Conservation (phyloP, 108 stramenopile species). For the Fragilariopsis cylindrus region DNA sequence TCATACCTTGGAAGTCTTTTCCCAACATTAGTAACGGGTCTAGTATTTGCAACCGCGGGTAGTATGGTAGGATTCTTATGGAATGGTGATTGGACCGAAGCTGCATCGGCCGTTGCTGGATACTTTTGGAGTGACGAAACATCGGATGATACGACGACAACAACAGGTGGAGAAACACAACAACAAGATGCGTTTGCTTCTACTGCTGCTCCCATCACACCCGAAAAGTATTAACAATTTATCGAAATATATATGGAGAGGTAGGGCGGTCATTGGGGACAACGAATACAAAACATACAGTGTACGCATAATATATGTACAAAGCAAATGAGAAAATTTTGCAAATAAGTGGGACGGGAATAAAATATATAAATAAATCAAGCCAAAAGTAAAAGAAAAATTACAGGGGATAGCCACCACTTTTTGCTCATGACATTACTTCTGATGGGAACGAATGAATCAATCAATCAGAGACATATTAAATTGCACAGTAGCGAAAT, state of each 20-base stretch:
- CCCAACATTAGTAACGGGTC: conserved; percentile 4
- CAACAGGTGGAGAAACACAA: neutral
- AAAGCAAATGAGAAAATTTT: neutral
- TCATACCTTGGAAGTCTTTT: neutral
- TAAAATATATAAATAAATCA: neutral
- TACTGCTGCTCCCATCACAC: conserved; percentile 9
- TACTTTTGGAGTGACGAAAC: conserved; percentile 2
- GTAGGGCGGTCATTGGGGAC: too few relatives aligned
- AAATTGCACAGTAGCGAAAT: too few relatives aligned
- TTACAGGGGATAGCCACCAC: neutral
- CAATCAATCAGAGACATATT: too few relatives aligned
- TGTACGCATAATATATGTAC: neutral
- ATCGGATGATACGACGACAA: neutral
- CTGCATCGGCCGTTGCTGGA: neutral
- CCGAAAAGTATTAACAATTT: neutral
- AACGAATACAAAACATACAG: neutral
- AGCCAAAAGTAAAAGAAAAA: neutral
- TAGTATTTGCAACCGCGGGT: conserved; percentile 5
- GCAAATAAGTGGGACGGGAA: neutral
- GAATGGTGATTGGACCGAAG: conserved; percentile 6
- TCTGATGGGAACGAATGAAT: too few relatives aligned
- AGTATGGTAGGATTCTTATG: conserved; percentile 9
- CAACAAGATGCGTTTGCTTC: neutral
- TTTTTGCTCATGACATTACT: too few relatives aligned
- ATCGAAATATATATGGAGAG: too few relatives aligned